A percentile compares a stretch with the other conserved stretches of the same genome.
These are phyloP conservation scores for Phytophthora sojae DNA, from an alignment of 352 stramenopile species.

Conservation along the genomic window DNA sequence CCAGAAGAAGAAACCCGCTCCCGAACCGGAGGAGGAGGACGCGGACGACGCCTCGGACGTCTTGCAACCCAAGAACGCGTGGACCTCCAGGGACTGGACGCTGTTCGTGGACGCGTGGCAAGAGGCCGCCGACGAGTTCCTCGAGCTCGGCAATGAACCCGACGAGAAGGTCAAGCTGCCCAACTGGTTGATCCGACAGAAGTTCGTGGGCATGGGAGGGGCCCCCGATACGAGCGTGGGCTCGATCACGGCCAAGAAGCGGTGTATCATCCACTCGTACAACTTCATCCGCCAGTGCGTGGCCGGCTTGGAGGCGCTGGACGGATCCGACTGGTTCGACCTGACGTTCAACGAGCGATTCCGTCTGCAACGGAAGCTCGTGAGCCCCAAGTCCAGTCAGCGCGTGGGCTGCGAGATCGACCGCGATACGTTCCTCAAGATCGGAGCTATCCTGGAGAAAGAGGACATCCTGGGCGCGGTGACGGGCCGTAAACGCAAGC, in stretches of 20 bases:
- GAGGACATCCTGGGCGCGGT: conserved; percentile 41
- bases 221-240: conserved; percentile 39
- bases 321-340: conserved; percentile 47
- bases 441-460: conserved; percentile 39
- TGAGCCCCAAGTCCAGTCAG: conserved; percentile 46
- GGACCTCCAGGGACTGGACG: conserved; percentile 35
- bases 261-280: conserved; percentile 44
- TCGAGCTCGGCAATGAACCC: conserved; percentile 37
- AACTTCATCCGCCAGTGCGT: conserved; percentile 48
- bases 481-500: conserved; percentile 39
- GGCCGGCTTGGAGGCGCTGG: conserved; percentile 26
- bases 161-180: conserved; percentile 49
- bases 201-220: conserved; percentile 40
- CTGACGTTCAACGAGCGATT: conserved; percentile 40
- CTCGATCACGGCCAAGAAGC: conserved; percentile 48
- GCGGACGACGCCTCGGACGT: background rate
- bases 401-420: conserved; percentile 43
- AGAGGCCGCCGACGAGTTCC: conserved; percentile 46
- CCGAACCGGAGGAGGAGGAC: conserved; percentile 20
- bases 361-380: conserved; percentile 37
- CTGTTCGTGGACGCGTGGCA: conserved; percentile 48
- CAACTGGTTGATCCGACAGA: conserved; percentile 53
- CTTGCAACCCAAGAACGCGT: conserved; percentile 12
- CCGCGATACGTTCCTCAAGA: conserved; percentile 35
- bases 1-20: conserved; percentile 14